Base-by-base conservation (phyloP, 352 stramenopile genomes). In the Globisporangium rhizosaccharum region DNA sequence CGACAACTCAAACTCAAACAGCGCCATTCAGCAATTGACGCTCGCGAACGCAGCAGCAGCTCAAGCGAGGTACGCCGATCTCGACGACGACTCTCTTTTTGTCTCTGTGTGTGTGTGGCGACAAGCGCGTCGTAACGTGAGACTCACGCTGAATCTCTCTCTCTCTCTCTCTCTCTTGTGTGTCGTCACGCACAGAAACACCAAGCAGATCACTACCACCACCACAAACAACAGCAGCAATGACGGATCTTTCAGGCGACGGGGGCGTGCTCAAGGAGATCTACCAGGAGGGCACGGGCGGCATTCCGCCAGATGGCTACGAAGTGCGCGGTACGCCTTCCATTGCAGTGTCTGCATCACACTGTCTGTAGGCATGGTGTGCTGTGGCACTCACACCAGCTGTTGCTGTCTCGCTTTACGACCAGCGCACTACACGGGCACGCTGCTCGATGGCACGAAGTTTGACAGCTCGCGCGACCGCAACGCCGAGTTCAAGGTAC, bases 391-490 rank as follows among this genome's bases (percentile, higher is more conserved):
- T 49, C 7, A 30, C 44, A 20, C n/a, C 8, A 28, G 0, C 17
- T 18, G 15, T 4, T 5, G 25, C 1, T 8, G 3, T 49, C n/a
- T 30, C n/a, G 25, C 17, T 28, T 28, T 49, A 4, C 18, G 8
- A 42, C 6, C 67, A 92, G 92, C 92, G 25, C 95, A 98, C 70
- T 98, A 98, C 85, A 98, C 94, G 33, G 96, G 95, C 20, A 98
- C 92, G 57, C 66, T 98, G 49, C 75, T 97, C 56, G 91, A 98
- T 66, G 96, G 96, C 49, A 83, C 79, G 12, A 97, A 97, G 74
- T 98, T 98, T 66, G 96, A 98, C 74, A 95, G 80, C 65, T 97
- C 90, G 53, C 80, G 88, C 59, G 91, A 98, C 65, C 87, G 87
- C 68, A 64, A 91, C 60, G 72, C 79, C 44, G 81, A 90, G 66